Evolutionary conservation across 805 yeast species (phyloP), one percentile per base, ranked within the genome.

Genomic region (Starmera quercuum): DNA sequence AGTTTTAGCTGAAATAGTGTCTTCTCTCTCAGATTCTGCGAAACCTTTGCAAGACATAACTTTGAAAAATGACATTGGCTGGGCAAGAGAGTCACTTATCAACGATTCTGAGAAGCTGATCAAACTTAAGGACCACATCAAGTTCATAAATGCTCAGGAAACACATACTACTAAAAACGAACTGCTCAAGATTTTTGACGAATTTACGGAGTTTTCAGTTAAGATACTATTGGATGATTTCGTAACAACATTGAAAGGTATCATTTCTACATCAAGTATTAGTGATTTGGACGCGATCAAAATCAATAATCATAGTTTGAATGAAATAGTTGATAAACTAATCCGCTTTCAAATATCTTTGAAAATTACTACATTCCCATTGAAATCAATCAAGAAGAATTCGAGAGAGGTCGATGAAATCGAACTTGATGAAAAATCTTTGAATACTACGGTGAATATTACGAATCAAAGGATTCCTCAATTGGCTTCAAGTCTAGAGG

Each of bases 131-230:
- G 26, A 35, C 3, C 51, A 46, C 26, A 30, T 44, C 16, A 22
- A 34, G 26, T 42, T 44, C 34, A 18, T 46, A 15, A 37, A 30
- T 14, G 48, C 48, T 1, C 40, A 44, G 20, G 51, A 46, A 18
- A 46, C 51, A 8, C 27, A 33, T n/a, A 44, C 47, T 1, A 40
- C 42, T 2, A 38, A 40, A 23, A 37, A 34, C 8, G 51, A 46
- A 23, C 30, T 46, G 12, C 15, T 46, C 6, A 26, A 29, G 7
- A 43, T 39, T 16, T 44, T 46, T 30, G 33, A 35, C 5, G 48
- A 46, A 28, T 34, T 46, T 7, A 27, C 31, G 14, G 46, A 36
- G 12, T 46, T 46, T 32, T n/a, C 26, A 2, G 26, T 26, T 10
- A 12, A 24, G 21, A 39, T 40, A 20, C 31, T 45, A 5, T 18